These are phyloP conservation scores for Carallia brachiata DNA, from an alignment of 345 rosid species.

Conservation along the genomic window DNA sequence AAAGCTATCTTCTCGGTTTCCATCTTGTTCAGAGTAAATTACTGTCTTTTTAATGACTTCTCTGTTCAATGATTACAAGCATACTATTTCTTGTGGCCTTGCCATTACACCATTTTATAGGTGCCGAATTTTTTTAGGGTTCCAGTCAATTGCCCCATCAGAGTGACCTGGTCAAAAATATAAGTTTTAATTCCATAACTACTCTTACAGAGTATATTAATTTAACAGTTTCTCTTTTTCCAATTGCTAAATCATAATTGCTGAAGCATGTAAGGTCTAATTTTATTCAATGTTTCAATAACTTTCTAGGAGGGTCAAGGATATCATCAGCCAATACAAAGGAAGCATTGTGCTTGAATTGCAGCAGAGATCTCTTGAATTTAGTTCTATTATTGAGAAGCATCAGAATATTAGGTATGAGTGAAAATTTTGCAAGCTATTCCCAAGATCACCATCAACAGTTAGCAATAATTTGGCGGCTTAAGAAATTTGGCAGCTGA, in stretches of 20 bases:
- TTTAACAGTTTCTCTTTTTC: conserved; percentile 8
- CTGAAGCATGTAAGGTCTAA: conserved; percentile 1
- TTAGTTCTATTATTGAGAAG: conserved; percentile 81
- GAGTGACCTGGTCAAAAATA: background rate
- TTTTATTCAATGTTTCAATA: background rate
- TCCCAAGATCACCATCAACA: conserved; percentile 7
- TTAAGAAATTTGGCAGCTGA: conserved; percentile 21
- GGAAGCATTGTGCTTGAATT: conserved; percentile 93
- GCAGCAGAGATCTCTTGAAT: conserved; percentile 98
- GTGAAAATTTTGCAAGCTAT: conserved; percentile 11
- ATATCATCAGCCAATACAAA: conserved; percentile 64
- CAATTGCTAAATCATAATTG: conserved; percentile 4
- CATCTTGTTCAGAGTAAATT: conserved; percentile 80
- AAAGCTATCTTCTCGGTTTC: conserved; percentile 95
- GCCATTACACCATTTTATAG: background rate
- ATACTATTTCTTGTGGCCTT: background rate
- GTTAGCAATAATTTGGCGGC: conserved; percentile 9
- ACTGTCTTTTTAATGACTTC: conserved; percentile 24
- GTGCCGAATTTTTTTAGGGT: background rate
- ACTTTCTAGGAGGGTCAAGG: conserved; percentile 69
- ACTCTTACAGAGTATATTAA: background rate
- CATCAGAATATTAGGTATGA: conserved; percentile 75
- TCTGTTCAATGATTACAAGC: background rate
- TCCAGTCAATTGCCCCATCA: background rate
- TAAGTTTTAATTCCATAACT: background rate